Conservation (phyloP, 139 green algal genomes). For the Ostreobium quekettii region DNA sequence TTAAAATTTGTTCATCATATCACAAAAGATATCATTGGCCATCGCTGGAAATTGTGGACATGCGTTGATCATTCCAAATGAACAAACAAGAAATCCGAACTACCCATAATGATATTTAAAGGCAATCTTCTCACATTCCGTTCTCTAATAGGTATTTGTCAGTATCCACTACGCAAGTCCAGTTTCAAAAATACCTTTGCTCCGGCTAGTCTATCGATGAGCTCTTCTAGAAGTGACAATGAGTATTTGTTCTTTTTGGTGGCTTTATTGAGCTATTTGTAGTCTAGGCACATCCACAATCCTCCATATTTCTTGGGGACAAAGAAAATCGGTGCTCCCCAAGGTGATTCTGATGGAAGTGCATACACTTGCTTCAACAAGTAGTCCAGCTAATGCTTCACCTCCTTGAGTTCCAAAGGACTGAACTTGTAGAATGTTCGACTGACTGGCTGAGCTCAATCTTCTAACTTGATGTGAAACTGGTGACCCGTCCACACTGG, state of each 20-base stretch:
- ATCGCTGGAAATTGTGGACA: too few relatives aligned
- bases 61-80: too few relatives aligned
- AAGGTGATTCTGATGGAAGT: slow-evolving; percentile 30
- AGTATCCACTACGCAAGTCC: slow-evolving; percentile 19
- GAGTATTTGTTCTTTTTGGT: slow-evolving; percentile 43
- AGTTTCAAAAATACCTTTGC: slow-evolving; percentile 22
- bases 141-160: slow-evolving; percentile 24
- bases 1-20: too few relatives aligned
- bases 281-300: slow-evolving; percentile 48
- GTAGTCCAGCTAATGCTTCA: slow-evolving; percentile 18
- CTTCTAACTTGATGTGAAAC: too few relatives aligned
- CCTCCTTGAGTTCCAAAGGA: not conserved
- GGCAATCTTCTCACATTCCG: too few relatives aligned
- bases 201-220: slow-evolving; percentile 34
- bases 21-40: too few relatives aligned
- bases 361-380: slow-evolving; percentile 20
- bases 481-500: too few relatives aligned
- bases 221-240: slow-evolving; percentile 37
- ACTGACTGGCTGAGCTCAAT: too few relatives aligned
- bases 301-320: slow-evolving; percentile 43
- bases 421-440: slow-evolving; percentile 8
- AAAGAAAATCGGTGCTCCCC: slow-evolving; percentile 46
- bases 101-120: too few relatives aligned
- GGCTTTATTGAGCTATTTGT: slow-evolving; percentile 38
- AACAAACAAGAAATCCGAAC: too few relatives aligned